These are phyloP conservation scores for Metschnikowia santaceciliae DNA, from an alignment of 805 yeast species.

Conservation along the genomic window DNA sequence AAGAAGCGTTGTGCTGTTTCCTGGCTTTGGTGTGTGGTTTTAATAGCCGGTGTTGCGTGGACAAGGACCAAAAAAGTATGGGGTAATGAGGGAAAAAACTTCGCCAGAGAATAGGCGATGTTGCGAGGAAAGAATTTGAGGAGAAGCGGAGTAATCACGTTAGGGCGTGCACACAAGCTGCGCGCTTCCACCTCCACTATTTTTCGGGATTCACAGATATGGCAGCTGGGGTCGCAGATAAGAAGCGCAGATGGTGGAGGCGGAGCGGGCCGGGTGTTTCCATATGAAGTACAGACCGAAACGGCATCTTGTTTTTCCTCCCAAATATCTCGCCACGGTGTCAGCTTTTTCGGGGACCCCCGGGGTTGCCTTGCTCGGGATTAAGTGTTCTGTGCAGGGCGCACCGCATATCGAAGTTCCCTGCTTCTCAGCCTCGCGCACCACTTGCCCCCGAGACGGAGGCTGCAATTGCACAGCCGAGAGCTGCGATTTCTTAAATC, in stretches of 20 bases:
- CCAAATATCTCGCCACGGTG: neutral
- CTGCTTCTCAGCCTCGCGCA: conserved; percentile 3
- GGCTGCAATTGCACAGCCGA: neutral
- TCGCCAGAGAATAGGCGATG: conserved; percentile 16
- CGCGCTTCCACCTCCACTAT: neutral
- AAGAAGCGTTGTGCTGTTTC: neutral
- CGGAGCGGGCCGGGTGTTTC: neutral
- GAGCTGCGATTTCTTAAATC: neutral
- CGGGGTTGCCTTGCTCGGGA: neutral
- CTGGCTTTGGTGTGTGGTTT: neutral
- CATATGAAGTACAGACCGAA: neutral
- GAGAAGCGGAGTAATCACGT: conserved; percentile 18
- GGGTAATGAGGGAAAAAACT: conserved; percentile 17
- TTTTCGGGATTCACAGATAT: neutral
- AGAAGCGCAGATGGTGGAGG: neutral
- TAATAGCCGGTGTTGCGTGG: neutral
- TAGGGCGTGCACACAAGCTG: conserved; percentile 7
- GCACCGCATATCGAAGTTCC: neutral
- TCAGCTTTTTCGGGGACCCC: neutral
- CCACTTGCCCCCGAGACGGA: neutral
- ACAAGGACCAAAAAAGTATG: conserved; percentile 12
- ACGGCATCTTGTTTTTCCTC: too few species aligned
- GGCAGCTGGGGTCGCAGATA: neutral
- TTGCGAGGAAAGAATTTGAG: conserved; percentile 15
- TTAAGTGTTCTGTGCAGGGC: neutral